Evolutionary conservation across 139 green algal genomes (phyloP).

Genomic region (Chlamydomonas urium): DNA sequence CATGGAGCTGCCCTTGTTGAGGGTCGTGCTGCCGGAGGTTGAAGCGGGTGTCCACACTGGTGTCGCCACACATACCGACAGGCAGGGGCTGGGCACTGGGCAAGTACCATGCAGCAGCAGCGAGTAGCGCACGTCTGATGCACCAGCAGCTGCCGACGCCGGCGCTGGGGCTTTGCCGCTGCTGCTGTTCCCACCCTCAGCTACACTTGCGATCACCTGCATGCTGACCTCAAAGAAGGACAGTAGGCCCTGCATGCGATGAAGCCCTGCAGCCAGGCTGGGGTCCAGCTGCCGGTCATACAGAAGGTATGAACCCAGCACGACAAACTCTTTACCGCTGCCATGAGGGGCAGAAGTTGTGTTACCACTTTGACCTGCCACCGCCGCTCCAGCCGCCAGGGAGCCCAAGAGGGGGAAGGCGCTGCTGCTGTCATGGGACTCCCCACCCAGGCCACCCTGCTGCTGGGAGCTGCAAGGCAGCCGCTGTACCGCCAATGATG

Average conservation of each 20-base stretch:
- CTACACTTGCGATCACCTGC: not conserved
- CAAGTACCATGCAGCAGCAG: constrained; percentile 2
- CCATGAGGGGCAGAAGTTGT: not conserved
- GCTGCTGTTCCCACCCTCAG: not conserved
- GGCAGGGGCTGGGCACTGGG: not conserved
- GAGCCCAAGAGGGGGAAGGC: too few relatives aligned
- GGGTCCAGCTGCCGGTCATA: not conserved
- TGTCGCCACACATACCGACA: not conserved
- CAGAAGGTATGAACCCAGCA: not conserved
- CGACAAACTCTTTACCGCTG: not conserved
- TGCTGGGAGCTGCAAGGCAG: constrained; percentile 4
- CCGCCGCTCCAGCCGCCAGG: not conserved
- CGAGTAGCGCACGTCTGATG: not conserved
- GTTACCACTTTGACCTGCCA: too few relatives aligned
- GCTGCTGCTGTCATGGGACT: too few relatives aligned
- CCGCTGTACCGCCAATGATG: not conserved
- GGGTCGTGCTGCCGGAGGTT: not conserved
- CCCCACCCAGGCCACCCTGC: too few relatives aligned
- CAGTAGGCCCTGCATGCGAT: not conserved
- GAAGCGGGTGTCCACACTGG: too few relatives aligned
- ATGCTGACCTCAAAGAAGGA: constrained; percentile 10
- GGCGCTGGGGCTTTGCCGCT: too few relatives aligned
- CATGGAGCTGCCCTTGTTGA: not conserved
- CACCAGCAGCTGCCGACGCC: not conserved
- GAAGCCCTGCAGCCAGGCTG: not conserved